Percentiles rank a stretch among this genome's conserved stretches.
phyloP scores from a whole-genome alignment of 129 eudicot species.

The Solidago caesia region DNA sequence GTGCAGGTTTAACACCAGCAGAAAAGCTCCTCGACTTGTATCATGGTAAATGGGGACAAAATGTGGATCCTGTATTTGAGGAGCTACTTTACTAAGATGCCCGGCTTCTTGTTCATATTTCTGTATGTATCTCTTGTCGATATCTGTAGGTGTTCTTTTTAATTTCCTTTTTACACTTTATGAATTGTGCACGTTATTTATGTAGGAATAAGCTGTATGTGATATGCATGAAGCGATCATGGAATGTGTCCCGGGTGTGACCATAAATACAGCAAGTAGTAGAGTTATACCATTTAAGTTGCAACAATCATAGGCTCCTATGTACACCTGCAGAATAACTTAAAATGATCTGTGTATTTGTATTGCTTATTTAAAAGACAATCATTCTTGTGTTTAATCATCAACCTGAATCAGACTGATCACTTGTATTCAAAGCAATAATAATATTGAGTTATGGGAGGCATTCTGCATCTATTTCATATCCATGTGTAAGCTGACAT shows the following conservation, averaged over 20 bases:
- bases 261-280: slow-evolving; percentile 7
- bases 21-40: slow-evolving; percentile 88
- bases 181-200: slow-evolving; percentile 2
- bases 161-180: neutral
- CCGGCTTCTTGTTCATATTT: slow-evolving; percentile 27
- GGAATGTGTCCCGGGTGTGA: neutral
- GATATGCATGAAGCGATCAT: slow-evolving; percentile 24
- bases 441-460: neutral
- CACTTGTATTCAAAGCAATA: slow-evolving; percentile 11
- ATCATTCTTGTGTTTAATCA: neutral
- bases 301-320: slow-evolving; percentile 13
- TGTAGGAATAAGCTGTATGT: slow-evolving; percentile 43
- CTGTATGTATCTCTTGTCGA: slow-evolving; percentile 6
- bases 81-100: slow-evolving; percentile 72
- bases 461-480: slow-evolving; percentile 8
- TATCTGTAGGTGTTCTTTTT: neutral
- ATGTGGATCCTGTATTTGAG: slow-evolving; percentile 83
- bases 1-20: slow-evolving; percentile 87
- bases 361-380: neutral
- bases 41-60: slow-evolving; percentile 85
- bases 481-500: slow-evolving; percentile 44
- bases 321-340: slow-evolving; percentile 5
- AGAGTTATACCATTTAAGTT: slow-evolving; percentile 6
- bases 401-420: neutral
- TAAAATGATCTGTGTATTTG: neutral